These are phyloP conservation scores for Lichina pygmaea DNA, from an alignment of 495 filamentous ascomycete genomes.

Conservation along the genomic window DNA sequence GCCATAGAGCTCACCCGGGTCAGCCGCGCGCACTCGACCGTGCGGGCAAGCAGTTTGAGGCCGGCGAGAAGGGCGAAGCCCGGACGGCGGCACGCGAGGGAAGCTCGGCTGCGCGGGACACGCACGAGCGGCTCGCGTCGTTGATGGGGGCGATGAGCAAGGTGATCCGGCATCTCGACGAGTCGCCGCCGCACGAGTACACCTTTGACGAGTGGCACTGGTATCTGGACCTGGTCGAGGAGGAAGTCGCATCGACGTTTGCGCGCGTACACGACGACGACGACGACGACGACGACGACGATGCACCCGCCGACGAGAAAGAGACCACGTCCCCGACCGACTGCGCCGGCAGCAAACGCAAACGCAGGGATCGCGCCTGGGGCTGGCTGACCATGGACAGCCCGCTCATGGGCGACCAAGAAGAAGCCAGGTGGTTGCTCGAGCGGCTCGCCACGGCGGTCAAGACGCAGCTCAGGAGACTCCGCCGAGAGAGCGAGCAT, in stretches of 20 bases:
- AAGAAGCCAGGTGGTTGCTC: conserved; percentile 62
- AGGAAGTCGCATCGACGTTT: conserved; percentile 23
- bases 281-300: neutral
- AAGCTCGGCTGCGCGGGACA: conserved; percentile 16
- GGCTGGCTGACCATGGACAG: conserved; percentile 51
- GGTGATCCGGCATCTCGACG: conserved; percentile 34
- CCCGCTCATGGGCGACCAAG: conserved; percentile 44
- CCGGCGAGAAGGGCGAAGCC: conserved; percentile 14
- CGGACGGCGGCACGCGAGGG: conserved; percentile 16
- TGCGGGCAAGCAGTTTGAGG: neutral
- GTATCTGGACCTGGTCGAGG: conserved; percentile 48
- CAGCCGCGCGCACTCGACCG: neutral
- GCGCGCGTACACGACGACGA: conserved; percentile 5
- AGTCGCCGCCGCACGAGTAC: conserved; percentile 36
- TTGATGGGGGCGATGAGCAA: conserved; percentile 41
- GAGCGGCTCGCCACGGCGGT: conserved; percentile 29
- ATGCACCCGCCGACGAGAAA: neutral
- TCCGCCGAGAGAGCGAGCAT: neutral
- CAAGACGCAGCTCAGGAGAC: conserved; percentile 6
- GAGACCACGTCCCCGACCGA: conserved; percentile 12
- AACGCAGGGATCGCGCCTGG: conserved; percentile 22
- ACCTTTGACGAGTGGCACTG: conserved; percentile 61
- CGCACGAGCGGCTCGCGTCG: conserved; percentile 34
- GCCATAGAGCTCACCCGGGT: neutral
- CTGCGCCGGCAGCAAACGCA: conserved; percentile 2